A percentile compares a stretch with the other conserved stretches of the same genome.
Evolutionary conservation across 768 basidiomycete species (phyloP).

Genomic region (Dacryopinax spathularia): DNA sequence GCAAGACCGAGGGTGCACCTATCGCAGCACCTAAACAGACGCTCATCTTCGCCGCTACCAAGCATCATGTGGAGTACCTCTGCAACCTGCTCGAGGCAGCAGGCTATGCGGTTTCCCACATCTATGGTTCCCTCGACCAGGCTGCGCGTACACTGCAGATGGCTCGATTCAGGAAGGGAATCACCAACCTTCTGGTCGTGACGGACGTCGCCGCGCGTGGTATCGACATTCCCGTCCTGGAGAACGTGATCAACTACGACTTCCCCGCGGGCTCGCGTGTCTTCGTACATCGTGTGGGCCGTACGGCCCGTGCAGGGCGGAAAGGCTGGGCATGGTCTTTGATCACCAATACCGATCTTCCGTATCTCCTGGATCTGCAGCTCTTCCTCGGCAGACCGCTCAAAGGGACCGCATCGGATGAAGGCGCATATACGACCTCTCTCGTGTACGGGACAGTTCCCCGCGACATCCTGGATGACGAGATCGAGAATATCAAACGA

Average conservation of each 20-base stretch:
- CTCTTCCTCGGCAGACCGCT: slow-evolving; percentile 78
- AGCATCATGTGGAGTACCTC: slow-evolving; percentile 97
- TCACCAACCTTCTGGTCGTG: slow-evolving; percentile 76
- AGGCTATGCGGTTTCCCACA: slow-evolving; percentile 82
- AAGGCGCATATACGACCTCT: slow-evolving; percentile 52
- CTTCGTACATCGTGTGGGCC: slow-evolving; percentile 92
- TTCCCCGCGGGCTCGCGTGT: slow-evolving; percentile 88
- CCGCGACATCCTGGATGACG: slow-evolving; percentile 64
- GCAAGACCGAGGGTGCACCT: slow-evolving; percentile 29
- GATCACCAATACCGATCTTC: slow-evolving; percentile 69
- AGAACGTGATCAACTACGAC: slow-evolving; percentile 96
- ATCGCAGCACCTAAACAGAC: slow-evolving; percentile 68
- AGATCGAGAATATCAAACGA: slow-evolving; percentile 61
- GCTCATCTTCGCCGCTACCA: slow-evolving; percentile 87
- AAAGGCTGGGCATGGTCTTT: slow-evolving; percentile 97
- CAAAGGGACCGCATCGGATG: slow-evolving; percentile 31
- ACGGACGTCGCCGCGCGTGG: slow-evolving; percentile 98
- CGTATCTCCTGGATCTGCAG: slow-evolving; percentile 83
- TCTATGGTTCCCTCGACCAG: slow-evolving; percentile 93
- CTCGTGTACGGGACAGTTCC: slow-evolving; percentile 74
- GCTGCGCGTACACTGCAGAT: slow-evolving; percentile 77
- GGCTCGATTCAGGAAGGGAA: slow-evolving; percentile 70
- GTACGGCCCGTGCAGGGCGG: slow-evolving; percentile 88
- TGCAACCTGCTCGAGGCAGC: slow-evolving; percentile 58
- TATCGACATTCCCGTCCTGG: slow-evolving; percentile 91